Evolutionary conservation across 768 basidiomycete species (phyloP), one percentile per base, ranked within the genome.

Genomic region (Amanita brunnescens): DNA sequence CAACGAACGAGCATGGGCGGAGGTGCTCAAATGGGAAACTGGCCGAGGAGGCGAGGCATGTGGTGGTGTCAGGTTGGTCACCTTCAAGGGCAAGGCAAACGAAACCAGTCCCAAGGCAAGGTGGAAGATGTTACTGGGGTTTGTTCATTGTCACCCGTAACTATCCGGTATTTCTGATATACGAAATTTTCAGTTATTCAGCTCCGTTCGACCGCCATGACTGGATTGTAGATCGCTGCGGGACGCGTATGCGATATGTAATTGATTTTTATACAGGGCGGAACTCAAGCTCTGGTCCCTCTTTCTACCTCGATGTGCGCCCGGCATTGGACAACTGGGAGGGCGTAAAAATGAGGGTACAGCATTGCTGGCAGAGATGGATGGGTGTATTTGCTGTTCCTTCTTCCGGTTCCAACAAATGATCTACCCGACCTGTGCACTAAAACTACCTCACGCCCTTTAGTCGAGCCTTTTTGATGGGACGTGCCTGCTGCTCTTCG

Each of bases 241-340:
- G 93, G 5, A 80, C 79, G 7, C 82, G 80, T 52, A 75, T 92
- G 63, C 84, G 95, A 46, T 99, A 99, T 70, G 82, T 99, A 53
- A 96, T 99, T 60, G 96, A 99, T 69, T 99, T 98, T 68, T 99
- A 99, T 71, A 87, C 89, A 2, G 95, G 95, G 14, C 80, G 80
- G 30, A 70, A 65, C 40, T 60, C 70, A 21, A 70, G 66, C 10
- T 59, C 78, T 9, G 60, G 72, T 1, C 65, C 72, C 12, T 90
- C 92, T 0, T 98, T 99, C 68, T 95, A 84, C 67, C 78, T 99
- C 21, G 96, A 99, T 59, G 92, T 88, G 14, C 78, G 96, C 38
- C 96, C 96, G 1, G 95, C 96, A 6, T 64, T 98, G 43, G 95
- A 98, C 62, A 89, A 74, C 57, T 95, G 88, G 91, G 94, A 95